Base-by-base conservation (phyloP, 768 basidiomycete genomes). In the Tylopilus plumbeoviolaceoides region DNA sequence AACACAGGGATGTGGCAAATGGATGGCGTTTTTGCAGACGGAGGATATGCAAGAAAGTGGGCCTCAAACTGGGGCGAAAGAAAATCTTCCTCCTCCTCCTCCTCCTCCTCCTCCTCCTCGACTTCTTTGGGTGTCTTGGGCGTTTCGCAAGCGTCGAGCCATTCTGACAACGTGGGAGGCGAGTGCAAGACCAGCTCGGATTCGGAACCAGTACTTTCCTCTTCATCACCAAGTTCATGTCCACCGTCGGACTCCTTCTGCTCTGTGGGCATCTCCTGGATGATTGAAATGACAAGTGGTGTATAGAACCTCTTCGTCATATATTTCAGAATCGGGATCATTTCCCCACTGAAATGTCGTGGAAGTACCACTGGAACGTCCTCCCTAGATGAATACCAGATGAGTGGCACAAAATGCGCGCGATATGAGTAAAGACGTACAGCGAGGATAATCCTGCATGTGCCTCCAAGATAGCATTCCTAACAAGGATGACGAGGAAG, bases 1-100 rank as follows among this genome's bases (percentile, higher is more conserved):
- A 56, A 23, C 6, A 56, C 33, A 9, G 51, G 51, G 25, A 56
- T 48, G 14, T 53, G 47, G 51, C 55, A 56, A 7, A 15, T 31
- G 7, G 54, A 25, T 2, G 54, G 51, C 5, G 43, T 42, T 27
- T 17, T 17, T 12, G 25, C 20, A 10, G 43, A 48, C 15, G 43
- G 17, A 14, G 36, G 11, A 39, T 5, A 15, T 23, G 47, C 47
- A 15, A 44, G 10, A 25, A 48, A 56, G 31, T 56, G 11, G 2
- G 47, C 55, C 9, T 56, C 51, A 18, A 40, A 56, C 8, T 18
- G 28, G 11, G 47, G 35, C 4, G 51, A 8, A 2, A 33, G 51
- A 21, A 27, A 5, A 14, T 1, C 11, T 8, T 45, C 43, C 15
- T 39, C 35, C 44, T 23, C 14, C 23, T 23, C 23, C 23, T 23